Percentiles rank a stretch among this genome's conserved stretches.
phyloP scores from a whole-genome alignment of 139 green algal species.

The Micractinium conductrix region DNA sequence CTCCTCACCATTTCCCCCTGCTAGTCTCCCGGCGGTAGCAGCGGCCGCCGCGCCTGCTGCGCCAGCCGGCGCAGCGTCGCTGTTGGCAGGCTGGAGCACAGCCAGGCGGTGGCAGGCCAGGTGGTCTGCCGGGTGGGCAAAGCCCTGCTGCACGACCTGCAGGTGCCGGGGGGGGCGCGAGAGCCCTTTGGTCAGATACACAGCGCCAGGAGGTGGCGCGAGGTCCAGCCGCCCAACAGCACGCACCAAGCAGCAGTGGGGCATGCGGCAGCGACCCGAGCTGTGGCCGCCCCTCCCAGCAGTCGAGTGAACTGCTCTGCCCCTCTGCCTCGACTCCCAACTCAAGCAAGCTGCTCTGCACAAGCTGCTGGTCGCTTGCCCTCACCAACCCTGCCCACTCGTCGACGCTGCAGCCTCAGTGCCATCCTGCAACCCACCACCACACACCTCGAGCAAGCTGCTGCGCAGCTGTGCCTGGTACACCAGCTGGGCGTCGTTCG shows the following conservation, averaged over 20 bases:
- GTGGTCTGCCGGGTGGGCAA: neutral
- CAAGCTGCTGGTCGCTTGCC: conserved; percentile 6
- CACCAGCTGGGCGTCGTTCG: conserved; percentile 21
- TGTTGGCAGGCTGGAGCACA: neutral
- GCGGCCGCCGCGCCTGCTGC: neutral
- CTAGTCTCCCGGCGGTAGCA: too few species aligned
- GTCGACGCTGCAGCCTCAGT: too few species aligned
- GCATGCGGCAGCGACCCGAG: neutral
- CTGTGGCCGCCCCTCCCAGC: neutral
- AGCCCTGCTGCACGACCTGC: conserved; percentile 11
- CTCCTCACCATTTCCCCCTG: neutral
- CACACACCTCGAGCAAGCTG: neutral
- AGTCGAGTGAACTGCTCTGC: neutral
- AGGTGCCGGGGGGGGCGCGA: too few species aligned
- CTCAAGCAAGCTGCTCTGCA: conserved; percentile 1
- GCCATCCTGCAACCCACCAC: neutral
- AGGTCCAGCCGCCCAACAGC: neutral
- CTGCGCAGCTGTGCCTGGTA: conserved; percentile 18
- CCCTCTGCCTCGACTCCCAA: neutral
- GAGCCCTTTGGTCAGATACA: too few species aligned
- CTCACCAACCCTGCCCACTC: too few species aligned
- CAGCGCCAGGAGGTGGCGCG: neutral
- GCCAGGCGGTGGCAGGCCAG: conserved; percentile 9
- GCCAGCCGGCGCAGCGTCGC: neutral
- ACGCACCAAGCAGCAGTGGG: neutral